A percentile compares a stretch with the other conserved stretches of the same genome.
These are phyloP conservation scores for Pulveroboletus sp. DNA, from an alignment of 768 basidiomycete genomes.

Conservation along the genomic window DNA sequence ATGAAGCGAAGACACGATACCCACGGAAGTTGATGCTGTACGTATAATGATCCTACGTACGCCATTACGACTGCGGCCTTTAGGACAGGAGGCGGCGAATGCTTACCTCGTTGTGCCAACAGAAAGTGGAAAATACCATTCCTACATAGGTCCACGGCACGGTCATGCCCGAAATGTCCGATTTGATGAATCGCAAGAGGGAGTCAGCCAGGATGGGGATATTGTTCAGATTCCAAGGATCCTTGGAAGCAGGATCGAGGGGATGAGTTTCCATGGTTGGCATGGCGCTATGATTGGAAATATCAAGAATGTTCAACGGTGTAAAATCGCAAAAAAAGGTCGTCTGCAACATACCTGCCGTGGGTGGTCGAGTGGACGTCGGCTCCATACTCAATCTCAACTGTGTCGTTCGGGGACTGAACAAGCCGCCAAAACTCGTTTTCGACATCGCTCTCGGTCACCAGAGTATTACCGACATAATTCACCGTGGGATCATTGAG, in stretches of 20 bases:
- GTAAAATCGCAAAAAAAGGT: slow-evolving; percentile 15
- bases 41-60: slow-evolving; percentile 87
- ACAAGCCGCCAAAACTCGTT: slow-evolving; percentile 96
- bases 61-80: slow-evolving; percentile 22
- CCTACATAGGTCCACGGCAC: slow-evolving; percentile 99
- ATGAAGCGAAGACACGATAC: slow-evolving; percentile 30
- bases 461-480: slow-evolving; percentile 54
- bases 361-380: slow-evolving; percentile 97
- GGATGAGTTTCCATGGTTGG: slow-evolving; percentile 95
- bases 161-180: slow-evolving; percentile 99
- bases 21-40: slow-evolving; percentile 93
- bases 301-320: slow-evolving; percentile 25
- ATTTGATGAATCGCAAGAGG: slow-evolving; percentile 94
- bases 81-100: slow-evolving; percentile 14
- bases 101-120: slow-evolving; percentile 96
- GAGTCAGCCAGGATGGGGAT: slow-evolving; percentile 92
- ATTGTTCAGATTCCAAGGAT: slow-evolving; percentile 98
- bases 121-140: slow-evolving; percentile 98
- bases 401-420: slow-evolving; percentile 83
- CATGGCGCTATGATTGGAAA: slow-evolving; percentile 66
- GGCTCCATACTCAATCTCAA: slow-evolving; percentile 99
- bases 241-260: slow-evolving; percentile 77
- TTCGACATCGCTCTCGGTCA: slow-evolving; percentile 93
- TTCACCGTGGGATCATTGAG: slow-evolving; percentile 51
- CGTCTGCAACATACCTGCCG: slow-evolving; percentile 69